phyloP scores from a whole-genome alignment of 2,329 filamentous ascomycete species.

The Exophiala mesophila region DNA sequence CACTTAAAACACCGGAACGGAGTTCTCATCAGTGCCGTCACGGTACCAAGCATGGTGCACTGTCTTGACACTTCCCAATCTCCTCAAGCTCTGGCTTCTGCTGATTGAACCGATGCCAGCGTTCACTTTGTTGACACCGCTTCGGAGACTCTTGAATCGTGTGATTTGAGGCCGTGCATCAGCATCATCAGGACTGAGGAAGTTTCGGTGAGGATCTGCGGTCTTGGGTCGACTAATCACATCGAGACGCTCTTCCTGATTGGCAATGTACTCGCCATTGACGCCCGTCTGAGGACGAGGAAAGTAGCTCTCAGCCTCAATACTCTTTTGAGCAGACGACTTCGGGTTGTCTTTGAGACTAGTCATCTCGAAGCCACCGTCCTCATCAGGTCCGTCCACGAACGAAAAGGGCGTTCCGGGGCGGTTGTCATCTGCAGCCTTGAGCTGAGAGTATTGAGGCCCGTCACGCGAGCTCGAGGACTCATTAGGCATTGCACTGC shows the following conservation, averaged over 20 bases:
- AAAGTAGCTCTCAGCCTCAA: conserved; percentile 5
- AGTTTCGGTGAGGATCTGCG: conserved; percentile 7
- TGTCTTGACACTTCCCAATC: conserved; percentile 59
- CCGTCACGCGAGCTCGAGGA: conserved; percentile 8
- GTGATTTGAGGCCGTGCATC: conserved; percentile 22
- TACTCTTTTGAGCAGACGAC: conserved; percentile 13
- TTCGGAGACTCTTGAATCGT: conserved; percentile 26
- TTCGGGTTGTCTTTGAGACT: conserved; percentile 7
- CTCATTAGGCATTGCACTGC: conserved; percentile 18
- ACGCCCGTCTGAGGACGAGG: neutral
- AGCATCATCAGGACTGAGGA: conserved; percentile 13
- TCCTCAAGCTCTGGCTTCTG: conserved; percentile 87
- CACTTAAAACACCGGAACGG: conserved; percentile 19
- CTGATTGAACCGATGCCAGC: conserved; percentile 60
- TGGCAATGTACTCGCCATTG: conserved; percentile 7
- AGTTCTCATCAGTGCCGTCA: conserved; percentile 19
- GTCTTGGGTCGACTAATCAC: conserved; percentile 15
- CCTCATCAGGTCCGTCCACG: conserved; percentile 48
- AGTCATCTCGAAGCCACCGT: conserved; percentile 25
- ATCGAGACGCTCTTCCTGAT: conserved; percentile 17
- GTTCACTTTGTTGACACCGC: conserved; percentile 20
- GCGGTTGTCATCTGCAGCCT: conserved; percentile 51
- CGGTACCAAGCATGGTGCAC: conserved; percentile 25
- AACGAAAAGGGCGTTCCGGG: conserved; percentile 67
- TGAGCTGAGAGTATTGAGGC: conserved; percentile 16